phyloP scores from a whole-genome alignment of 371 early-diverging fungal species.

The Mortierella sp. region DNA sequence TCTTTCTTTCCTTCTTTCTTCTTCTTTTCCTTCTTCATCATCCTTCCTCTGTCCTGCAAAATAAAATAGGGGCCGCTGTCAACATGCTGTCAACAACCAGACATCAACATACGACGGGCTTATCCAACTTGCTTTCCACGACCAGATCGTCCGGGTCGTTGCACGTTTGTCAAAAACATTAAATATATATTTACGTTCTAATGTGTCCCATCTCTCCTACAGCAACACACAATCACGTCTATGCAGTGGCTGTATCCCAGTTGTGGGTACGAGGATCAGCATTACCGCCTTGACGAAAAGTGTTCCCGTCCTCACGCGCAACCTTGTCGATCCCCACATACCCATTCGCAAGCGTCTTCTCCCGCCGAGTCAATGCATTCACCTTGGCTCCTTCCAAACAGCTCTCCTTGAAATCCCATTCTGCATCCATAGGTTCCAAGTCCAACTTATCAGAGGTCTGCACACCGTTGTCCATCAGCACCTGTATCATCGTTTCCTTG shows the following conservation, averaged over 20 bases:
- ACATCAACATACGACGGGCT: background rate
- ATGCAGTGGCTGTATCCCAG: constrained; percentile 30
- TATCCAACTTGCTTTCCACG: background rate
- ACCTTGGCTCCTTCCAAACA: constrained; percentile 33
- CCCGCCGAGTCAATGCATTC: background rate
- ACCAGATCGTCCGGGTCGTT: background rate
- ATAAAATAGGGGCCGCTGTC: background rate
- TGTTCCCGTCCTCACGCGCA: constrained; percentile 22
- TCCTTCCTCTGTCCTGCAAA: constrained; percentile 2
- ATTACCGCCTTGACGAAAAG: background rate
- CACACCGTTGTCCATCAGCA: constrained; percentile 6
- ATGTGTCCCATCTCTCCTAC: background rate
- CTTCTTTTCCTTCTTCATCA: background rate
- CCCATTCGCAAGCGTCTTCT: constrained; percentile 31
- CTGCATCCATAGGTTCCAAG: constrained; percentile 25
- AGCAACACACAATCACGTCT: background rate
- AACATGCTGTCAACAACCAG: too few species aligned
- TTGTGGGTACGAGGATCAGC: constrained; percentile 32
- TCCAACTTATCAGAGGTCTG: constrained; percentile 7
- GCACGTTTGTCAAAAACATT: background rate
- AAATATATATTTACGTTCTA: background rate
- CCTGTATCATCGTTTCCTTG: constrained; percentile 8
- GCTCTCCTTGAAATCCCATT: constrained; percentile 41
- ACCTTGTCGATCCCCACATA: constrained; percentile 32
- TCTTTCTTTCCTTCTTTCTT: background rate